Percentiles rank a stretch among this genome's conserved stretches.
phyloP scores from a whole-genome alignment of 2,329 filamentous ascomycete species.

The Whalleya microplaca region DNA sequence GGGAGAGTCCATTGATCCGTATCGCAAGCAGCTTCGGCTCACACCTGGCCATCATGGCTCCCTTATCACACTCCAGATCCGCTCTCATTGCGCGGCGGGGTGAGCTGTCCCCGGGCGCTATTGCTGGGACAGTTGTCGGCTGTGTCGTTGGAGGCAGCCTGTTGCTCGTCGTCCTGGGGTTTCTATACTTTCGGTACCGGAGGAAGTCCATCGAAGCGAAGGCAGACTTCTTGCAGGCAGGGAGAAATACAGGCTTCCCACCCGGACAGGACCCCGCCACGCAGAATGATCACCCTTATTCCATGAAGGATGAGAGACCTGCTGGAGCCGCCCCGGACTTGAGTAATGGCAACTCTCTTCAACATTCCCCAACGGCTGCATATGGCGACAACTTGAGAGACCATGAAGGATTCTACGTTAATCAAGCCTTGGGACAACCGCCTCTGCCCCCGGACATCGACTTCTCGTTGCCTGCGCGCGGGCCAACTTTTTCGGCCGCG shows the following conservation, averaged over 20 bases:
- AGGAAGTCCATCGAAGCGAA: conserved; percentile 29
- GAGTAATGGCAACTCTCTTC: conserved; percentile 16
- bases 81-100: conserved; percentile 30
- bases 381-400: conserved; percentile 26
- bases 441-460: conserved; percentile 26
- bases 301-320: conserved; percentile 24
- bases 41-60: conserved; percentile 22
- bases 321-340: conserved; percentile 19
- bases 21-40: conserved; percentile 13
- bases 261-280: conserved; percentile 13
- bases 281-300: conserved; percentile 14
- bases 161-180: conserved; percentile 36
- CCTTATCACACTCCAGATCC: conserved; percentile 20
- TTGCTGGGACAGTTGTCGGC: conserved; percentile 39
- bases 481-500: conserved; percentile 25
- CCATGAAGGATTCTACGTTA: conserved; percentile 20
- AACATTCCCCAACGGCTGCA: conserved; percentile 21
- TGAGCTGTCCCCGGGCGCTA: conserved; percentile 33
- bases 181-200: conserved; percentile 39
- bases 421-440: conserved; percentile 22
- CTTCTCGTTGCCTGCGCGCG: conserved; percentile 27
- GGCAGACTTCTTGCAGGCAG: conserved; percentile 18
- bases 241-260: conserved; percentile 9
- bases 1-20: neutral
- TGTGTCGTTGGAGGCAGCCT: conserved; percentile 35